phyloP scores from a whole-genome alignment of 176 grass and related monocot species.

The Musa schizocarpa region DNA sequence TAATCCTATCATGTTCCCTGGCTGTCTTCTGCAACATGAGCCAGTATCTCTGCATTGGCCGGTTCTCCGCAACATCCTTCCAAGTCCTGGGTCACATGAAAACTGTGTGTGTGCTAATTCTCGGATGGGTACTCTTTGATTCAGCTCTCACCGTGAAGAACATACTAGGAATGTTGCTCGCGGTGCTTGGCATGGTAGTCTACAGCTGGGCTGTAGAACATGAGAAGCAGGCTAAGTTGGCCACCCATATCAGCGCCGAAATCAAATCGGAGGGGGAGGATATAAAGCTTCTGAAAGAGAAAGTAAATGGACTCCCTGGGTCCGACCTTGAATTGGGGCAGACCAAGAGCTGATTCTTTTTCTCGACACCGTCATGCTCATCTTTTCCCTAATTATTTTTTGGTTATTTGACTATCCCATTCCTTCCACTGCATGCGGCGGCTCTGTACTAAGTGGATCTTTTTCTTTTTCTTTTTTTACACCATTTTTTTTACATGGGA shows the following conservation, averaged over 20 bases:
- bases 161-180: conserved; percentile 16
- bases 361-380: neutral
- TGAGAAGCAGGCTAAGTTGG: conserved; percentile 9
- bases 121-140: conserved; percentile 20
- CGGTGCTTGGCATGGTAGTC: conserved; percentile 9
- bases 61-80: conserved; percentile 20
- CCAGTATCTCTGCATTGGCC: conserved; percentile 3
- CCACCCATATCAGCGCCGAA: neutral
- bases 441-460: neutral
- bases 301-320: conserved; percentile 2
- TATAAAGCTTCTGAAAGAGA: conserved; percentile 13
- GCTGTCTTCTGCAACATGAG: neutral
- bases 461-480: neutral
- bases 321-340: neutral
- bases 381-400: neutral
- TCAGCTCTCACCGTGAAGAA: conserved; percentile 9
- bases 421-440: neutral
- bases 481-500: neutral
- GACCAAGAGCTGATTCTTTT: conserved; percentile 15
- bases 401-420: neutral
- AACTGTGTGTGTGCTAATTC: conserved; percentile 15
- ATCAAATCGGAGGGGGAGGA: neutral
- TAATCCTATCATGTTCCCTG: neutral
- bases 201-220: conserved; percentile 15
- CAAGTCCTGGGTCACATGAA: conserved; percentile 21